Percentiles rank a stretch among this genome's conserved stretches.
phyloP scores from a whole-genome alignment of 192 early-diverging fungal genomes.

The Mycoemilia scoparia region DNA sequence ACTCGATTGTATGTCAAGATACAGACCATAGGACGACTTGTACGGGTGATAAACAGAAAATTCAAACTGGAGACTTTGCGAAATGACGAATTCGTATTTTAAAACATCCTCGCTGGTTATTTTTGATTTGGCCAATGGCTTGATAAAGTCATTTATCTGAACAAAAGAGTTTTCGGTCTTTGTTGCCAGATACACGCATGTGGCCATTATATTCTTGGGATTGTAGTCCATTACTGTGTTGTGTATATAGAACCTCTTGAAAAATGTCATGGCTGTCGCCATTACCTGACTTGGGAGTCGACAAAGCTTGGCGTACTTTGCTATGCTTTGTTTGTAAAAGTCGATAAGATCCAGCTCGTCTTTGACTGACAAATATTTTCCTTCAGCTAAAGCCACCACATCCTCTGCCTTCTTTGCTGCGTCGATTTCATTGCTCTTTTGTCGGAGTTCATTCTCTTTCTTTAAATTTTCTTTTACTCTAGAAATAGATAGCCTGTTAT shows the following conservation, averaged over 20 bases:
- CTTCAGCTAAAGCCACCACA: slow-evolving; percentile 15
- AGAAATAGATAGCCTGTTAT: slow-evolving; percentile 34
- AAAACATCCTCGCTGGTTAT: slow-evolving; percentile 34
- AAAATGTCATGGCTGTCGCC: slow-evolving; percentile 61
- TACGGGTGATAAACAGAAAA: slow-evolving; percentile 57
- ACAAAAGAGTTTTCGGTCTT: slow-evolving; percentile 57
- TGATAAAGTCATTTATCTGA: slow-evolving; percentile 51
- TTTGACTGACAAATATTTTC: slow-evolving; percentile 17
- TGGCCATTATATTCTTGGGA: slow-evolving; percentile 58
- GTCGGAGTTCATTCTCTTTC: slow-evolving; percentile 37
- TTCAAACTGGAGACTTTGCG: slow-evolving; percentile 57
- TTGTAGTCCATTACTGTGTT: slow-evolving; percentile 68
- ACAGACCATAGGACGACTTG: slow-evolving; percentile 47
- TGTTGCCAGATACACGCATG: slow-evolving; percentile 57
- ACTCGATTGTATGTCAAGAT: slow-evolving; percentile 46
- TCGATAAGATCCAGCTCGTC: slow-evolving; percentile 24
- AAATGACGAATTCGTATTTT: slow-evolving; percentile 45
- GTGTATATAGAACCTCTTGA: slow-evolving; percentile 65
- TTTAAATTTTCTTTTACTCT: slow-evolving; percentile 34
- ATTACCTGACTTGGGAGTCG: slow-evolving; percentile 11
- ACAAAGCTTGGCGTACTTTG: background rate
- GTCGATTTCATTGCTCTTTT: no score
- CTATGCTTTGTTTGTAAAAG: slow-evolving; percentile 19
- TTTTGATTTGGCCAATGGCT: slow-evolving; percentile 15
- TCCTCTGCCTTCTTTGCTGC: slow-evolving; percentile 5